Percentiles rank a stretch among this genome's conserved stretches.
Conservation (phyloP, 345 rosid genomes). For the Rhizophora mangle region DNA sequence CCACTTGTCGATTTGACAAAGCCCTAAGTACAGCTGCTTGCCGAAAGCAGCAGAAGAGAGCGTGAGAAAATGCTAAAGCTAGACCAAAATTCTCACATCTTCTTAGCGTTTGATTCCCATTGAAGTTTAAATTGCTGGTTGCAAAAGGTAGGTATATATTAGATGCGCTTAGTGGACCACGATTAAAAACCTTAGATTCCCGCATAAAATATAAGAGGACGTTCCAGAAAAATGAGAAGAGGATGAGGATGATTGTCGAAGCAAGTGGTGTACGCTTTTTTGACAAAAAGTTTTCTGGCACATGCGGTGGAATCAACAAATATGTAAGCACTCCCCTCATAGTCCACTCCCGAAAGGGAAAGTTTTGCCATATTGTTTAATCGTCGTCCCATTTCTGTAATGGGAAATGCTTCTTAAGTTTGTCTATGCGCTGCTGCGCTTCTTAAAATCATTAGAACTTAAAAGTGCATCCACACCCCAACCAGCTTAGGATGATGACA, state of each 20-base stretch:
- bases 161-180: neutral
- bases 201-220: too few relatives aligned
- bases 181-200: too few relatives aligned
- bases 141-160: neutral
- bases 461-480: neutral
- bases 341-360: conserved; percentile 39
- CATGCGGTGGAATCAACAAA: neutral
- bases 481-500: neutral
- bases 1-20: neutral
- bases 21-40: neutral
- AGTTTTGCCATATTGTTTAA: conserved; percentile 17
- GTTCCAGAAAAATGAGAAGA: too few relatives aligned
- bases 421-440: conserved; percentile 10
- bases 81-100: neutral
- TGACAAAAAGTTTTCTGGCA: neutral
- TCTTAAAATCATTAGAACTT: conserved; percentile 20
- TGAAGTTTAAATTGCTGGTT: too few relatives aligned
- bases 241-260: conserved; percentile 13
- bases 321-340: conserved; percentile 1
- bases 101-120: neutral
- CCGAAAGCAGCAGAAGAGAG: conserved; percentile 22
- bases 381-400: conserved; percentile 29
- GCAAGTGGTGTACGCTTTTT: conserved; percentile 14
- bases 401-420: conserved; percentile 20
- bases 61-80: too few relatives aligned